These are phyloP conservation scores for Parasitella parasitica DNA, from an alignment of 371 early-diverging fungal species.

Conservation along the genomic window DNA sequence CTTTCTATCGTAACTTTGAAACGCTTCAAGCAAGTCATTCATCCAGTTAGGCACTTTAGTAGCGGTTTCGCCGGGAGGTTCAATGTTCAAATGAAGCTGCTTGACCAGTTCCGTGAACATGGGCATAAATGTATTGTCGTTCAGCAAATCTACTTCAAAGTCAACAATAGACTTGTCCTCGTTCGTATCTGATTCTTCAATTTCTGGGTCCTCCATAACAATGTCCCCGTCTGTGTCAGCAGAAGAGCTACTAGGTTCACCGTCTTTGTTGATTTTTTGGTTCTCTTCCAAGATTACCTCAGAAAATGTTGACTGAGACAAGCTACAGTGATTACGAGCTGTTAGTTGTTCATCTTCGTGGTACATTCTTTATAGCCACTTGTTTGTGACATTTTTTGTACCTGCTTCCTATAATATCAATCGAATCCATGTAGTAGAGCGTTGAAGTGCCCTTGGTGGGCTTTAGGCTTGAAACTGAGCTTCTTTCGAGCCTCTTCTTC, in stretches of 20 bases:
- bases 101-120: conserved; percentile 49
- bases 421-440: conserved; percentile 26
- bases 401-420: conserved; percentile 37
- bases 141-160: conserved; percentile 55
- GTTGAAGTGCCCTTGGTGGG: background rate
- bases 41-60: conserved; percentile 67
- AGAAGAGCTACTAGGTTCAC: background rate
- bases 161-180: background rate
- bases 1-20: conserved; percentile 19
- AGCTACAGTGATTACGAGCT: conserved; percentile 13
- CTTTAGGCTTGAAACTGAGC: conserved; percentile 1
- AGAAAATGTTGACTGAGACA: conserved; percentile 27
- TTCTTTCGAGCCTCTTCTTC: conserved; percentile 32
- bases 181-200: background rate
- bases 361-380: too few relatives aligned
- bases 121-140: conserved; percentile 63
- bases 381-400: too few relatives aligned
- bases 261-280: background rate
- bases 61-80: conserved; percentile 4
- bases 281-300: conserved; percentile 23
- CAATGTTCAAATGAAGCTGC: conserved; percentile 44
- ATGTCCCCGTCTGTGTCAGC: background rate
- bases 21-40: conserved; percentile 44
- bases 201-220: conserved; percentile 12
- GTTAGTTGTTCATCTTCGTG: background rate